phyloP scores from a whole-genome alignment of 129 eudicot species.

The Artemisia annua region DNA sequence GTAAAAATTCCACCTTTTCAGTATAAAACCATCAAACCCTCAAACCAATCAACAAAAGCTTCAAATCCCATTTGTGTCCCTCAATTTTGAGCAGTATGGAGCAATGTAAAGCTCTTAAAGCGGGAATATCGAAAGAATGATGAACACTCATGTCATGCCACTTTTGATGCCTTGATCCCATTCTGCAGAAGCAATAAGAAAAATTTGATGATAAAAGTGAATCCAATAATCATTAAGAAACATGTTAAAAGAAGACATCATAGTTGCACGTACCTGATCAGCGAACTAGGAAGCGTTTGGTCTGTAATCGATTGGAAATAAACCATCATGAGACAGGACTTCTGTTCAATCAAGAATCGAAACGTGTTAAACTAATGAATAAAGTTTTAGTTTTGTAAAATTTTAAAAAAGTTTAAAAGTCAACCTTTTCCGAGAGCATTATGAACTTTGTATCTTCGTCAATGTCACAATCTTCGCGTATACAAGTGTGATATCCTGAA shows the following conservation, averaged over 20 bases:
- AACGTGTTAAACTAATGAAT: conserved; percentile 10
- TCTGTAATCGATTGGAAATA: conserved; percentile 20
- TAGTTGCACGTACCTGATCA: conserved; percentile 31
- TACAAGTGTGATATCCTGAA: background rate
- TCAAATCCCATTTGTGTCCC: conserved; percentile 35
- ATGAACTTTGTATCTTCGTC: conserved; percentile 17
- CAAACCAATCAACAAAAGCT: conserved; percentile 37
- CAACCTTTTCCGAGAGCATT: conserved; percentile 9
- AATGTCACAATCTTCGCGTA: conserved; percentile 1
- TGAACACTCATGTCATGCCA: conserved; percentile 31
- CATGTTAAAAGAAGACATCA: conserved; percentile 25
- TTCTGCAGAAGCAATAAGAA: conserved; percentile 32
- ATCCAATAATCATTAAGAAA: conserved; percentile 31
- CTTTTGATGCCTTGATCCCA: conserved; percentile 37
- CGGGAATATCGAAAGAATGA: conserved; percentile 28
- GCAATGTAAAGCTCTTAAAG: conserved; percentile 23
- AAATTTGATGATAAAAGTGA: conserved; percentile 28
- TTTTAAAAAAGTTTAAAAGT: conserved; percentile 2
- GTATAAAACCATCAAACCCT: conserved; percentile 30
- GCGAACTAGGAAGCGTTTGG: conserved; percentile 11
- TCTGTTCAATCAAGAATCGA: conserved; percentile 14
- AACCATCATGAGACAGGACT: conserved; percentile 21
- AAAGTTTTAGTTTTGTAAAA: background rate
- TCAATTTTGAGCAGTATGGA: conserved; percentile 19
- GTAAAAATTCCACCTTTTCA: conserved; percentile 42